Conservation (phyloP, 768 basidiomycete genomes). For the Amanita molliuscula region DNA sequence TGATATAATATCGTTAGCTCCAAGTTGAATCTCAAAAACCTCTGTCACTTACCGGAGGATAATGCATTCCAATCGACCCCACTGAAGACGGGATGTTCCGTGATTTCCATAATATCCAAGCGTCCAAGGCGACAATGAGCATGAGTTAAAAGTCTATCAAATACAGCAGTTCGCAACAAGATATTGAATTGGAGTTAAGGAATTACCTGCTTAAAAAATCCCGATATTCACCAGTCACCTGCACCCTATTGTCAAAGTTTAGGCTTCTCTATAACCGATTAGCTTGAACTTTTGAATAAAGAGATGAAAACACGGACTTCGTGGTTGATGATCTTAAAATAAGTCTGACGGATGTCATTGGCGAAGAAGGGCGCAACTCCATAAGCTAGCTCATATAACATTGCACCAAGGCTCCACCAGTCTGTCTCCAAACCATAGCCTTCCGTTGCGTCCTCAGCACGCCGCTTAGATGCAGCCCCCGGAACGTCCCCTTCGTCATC, state of each 20-base stretch:
- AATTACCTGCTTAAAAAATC: conserved; percentile 45
- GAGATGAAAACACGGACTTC: conserved; percentile 35
- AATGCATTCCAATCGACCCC: conserved; percentile 45
- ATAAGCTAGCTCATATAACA: conserved; percentile 82
- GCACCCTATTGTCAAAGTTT: conserved; percentile 36
- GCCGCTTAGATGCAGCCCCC: conserved; percentile 1
- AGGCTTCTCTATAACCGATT: conserved; percentile 39
- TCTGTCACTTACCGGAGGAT: conserved; percentile 31
- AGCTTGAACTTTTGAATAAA: neutral
- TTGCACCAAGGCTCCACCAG: conserved; percentile 93
- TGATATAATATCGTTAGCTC: neutral
- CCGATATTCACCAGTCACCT: conserved; percentile 38
- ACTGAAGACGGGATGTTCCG: conserved; percentile 53
- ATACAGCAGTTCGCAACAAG: conserved; percentile 7
- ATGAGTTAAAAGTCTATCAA: conserved; percentile 45
- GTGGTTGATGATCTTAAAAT: conserved; percentile 71
- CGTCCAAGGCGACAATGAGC: conserved; percentile 60
- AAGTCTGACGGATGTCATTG: conserved; percentile 74
- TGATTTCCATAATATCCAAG: conserved; percentile 47
- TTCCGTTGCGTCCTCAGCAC: conserved; percentile 15
- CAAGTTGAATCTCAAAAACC: neutral
- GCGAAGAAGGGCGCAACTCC: conserved; percentile 89
- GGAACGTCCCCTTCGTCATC: conserved; percentile 32
- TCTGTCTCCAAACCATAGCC: conserved; percentile 87
- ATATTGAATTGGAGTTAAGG: neutral